Conservation (phyloP, 192 early-diverging fungal genomes). For the Allomyces arbusculus region DNA sequence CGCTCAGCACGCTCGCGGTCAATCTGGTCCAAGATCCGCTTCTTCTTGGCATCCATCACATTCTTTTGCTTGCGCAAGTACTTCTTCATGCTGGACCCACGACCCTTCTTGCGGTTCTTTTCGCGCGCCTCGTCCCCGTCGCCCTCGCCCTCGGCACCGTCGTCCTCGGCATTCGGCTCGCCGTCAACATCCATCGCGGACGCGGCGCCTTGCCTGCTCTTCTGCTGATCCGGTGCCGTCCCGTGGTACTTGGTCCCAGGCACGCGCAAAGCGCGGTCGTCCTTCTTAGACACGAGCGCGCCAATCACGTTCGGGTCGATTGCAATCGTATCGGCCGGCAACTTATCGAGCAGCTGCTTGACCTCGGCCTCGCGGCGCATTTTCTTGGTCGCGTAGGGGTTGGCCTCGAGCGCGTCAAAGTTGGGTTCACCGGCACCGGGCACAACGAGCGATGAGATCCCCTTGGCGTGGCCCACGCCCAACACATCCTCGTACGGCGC, state of each 20-base stretch:
- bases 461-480: constrained; percentile 55
- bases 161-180: constrained; percentile 21
- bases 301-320: constrained; percentile 17
- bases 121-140: no score
- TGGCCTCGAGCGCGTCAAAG: constrained; percentile 78
- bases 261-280: no score
- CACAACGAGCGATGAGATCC: constrained; percentile 59
- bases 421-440: constrained; percentile 95
- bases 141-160: constrained; percentile 9
- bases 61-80: neutral
- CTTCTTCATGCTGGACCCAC: neutral
- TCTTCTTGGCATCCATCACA: neutral
- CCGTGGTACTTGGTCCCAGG: constrained; percentile 1
- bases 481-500: constrained; percentile 95
- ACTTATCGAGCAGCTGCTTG: constrained; percentile 65
- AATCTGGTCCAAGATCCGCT: neutral
- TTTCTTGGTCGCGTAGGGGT: constrained; percentile 75
- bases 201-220: constrained; percentile 28
- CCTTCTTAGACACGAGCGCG: constrained; percentile 6
- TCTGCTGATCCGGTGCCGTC: constrained; percentile 12
- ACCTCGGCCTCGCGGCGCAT: constrained; percentile 82
- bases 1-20: neutral
- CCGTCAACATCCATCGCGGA: constrained; percentile 43
- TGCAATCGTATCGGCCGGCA: constrained; percentile 15
- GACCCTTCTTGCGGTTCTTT: neutral